Evolutionary conservation across 805 yeast genomes (phyloP), one percentile per base, ranked within the genome.

Genomic region (Saccharomycopsis sp.): DNA sequence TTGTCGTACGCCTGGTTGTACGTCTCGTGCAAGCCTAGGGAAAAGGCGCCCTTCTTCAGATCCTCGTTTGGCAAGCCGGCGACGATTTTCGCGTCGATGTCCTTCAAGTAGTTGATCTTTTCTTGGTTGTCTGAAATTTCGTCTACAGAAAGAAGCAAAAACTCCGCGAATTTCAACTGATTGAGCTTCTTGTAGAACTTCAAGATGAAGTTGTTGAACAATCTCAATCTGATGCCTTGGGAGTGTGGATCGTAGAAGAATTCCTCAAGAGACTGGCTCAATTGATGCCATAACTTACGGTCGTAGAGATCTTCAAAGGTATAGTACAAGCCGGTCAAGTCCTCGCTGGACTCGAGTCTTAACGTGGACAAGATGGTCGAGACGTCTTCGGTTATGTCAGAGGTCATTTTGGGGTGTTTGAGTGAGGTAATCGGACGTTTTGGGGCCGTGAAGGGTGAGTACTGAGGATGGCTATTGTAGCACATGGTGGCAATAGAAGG

Each of bases 281-380:
- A 79, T 75, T 94, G 98, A 73, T 87, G 95, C 97, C 97, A 94
- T 69, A 92, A 79, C 71, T 90, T 91, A 64, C 96, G 78, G 67
- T 91, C 97, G 73, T 89, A 87, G 58, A 77, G 76, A 65, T 90
- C 97, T 67, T 91, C 97, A 68, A 92, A 79, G 2, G 60, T 50
- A 50, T 61, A 61, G 41, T 59, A 61, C 2, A 59, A 14, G 4
- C 58, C 58, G 12, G 55, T 44, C 20, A 61, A 46, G 15, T 61
- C 63, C 18, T 61, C 63, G 24, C 50, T 50, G 20, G 55, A 47
- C 29, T 59, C 62, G 18, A 59, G 23, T 37, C 62, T 47, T 20
- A 61, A 46, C 15, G 59, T 48, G 7, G 59, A 44, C 21, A 61
- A 57, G 16, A 59, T 50, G 18, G 57, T 55, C 16, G 60, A 50